These are phyloP conservation scores for Phytophthora cryptogea DNA, from an alignment of 352 stramenopile genomes.

Conservation along the genomic window DNA sequence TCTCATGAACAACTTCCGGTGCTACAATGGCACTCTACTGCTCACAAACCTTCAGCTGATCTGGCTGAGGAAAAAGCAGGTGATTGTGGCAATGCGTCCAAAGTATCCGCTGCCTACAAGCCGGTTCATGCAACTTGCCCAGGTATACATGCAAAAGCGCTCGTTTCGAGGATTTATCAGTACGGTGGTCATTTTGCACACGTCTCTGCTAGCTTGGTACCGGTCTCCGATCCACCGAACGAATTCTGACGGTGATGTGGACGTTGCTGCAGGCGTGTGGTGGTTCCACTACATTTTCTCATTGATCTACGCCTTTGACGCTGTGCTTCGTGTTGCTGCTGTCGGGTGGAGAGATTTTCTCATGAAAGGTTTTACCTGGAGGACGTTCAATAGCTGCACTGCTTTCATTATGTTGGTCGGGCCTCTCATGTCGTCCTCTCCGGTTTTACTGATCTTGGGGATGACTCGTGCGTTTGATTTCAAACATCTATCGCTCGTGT, in stretches of 20 bases:
- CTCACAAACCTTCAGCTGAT: constrained; percentile 81
- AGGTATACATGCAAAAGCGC: constrained; percentile 71
- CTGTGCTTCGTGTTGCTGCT: constrained; percentile 65
- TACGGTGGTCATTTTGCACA: constrained; percentile 67
- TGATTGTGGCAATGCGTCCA: constrained; percentile 62
- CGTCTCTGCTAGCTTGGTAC: constrained; percentile 73
- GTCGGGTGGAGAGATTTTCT: constrained; percentile 83
- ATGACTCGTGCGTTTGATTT: constrained; percentile 85
- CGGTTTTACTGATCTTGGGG: constrained; percentile 71
- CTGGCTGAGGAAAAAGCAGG: constrained; percentile 74
- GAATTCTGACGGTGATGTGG: constrained; percentile 38
- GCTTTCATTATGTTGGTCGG: constrained; percentile 82
- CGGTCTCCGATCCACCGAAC: constrained; percentile 56
- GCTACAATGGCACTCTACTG: constrained; percentile 80
- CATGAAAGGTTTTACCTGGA: constrained; percentile 85
- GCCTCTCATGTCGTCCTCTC: constrained; percentile 59
- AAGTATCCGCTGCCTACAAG: constrained; percentile 79
- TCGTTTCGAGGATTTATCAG: constrained; percentile 70
- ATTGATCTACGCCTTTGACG: constrained; percentile 76
- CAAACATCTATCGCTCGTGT: constrained; percentile 78
- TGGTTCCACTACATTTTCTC: constrained; percentile 83
- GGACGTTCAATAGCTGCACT: constrained; percentile 72
- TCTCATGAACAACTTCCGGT: constrained; percentile 89
- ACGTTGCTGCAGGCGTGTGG: constrained; percentile 52
- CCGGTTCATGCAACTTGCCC: constrained; percentile 53